These are phyloP conservation scores for Citrus medica DNA, from an alignment of 345 rosid species.

Conservation along the genomic window DNA sequence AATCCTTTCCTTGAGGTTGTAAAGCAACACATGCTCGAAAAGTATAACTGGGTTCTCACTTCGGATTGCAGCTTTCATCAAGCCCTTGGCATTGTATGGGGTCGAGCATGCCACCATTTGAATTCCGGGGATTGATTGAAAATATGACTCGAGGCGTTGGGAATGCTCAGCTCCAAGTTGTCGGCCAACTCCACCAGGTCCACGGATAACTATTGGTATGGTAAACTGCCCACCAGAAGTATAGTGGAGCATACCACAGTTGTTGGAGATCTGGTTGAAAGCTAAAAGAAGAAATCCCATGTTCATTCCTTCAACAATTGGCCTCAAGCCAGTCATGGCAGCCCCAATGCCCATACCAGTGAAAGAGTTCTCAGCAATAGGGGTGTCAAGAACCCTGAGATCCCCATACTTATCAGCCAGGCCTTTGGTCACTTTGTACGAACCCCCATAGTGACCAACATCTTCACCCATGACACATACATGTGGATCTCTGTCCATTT, in stretches of 20 bases:
- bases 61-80: constrained; percentile 98
- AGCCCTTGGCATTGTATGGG: constrained; percentile 96
- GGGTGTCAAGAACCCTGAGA: constrained; percentile 94
- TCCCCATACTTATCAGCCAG: constrained; percentile 79
- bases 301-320: constrained; percentile 91
- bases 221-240: constrained; percentile 97
- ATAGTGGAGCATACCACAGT: constrained; percentile 98
- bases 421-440: constrained; percentile 85
- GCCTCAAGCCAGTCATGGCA: constrained; percentile 92
- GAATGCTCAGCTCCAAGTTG: constrained; percentile 99
- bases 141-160: constrained; percentile 92
- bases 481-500: constrained; percentile 88
- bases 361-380: constrained; percentile 93
- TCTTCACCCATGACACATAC: constrained; percentile 98
- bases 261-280: constrained; percentile 97
- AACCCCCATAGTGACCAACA: constrained; percentile 96
- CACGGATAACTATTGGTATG: constrained; percentile 86
- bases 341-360: constrained; percentile 98
- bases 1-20: constrained; percentile 94
- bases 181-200: constrained; percentile 99
- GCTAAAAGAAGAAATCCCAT: constrained; percentile 98
- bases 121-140: constrained; percentile 97
- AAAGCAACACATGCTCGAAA: constrained; percentile 93
- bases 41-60: constrained; percentile 96
- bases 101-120: constrained; percentile 99